Percentiles rank a stretch among this genome's conserved stretches.
Evolutionary conservation across 1,139 yeast genomes (phyloP).

Genomic region (Debaryomyces sp.): DNA sequence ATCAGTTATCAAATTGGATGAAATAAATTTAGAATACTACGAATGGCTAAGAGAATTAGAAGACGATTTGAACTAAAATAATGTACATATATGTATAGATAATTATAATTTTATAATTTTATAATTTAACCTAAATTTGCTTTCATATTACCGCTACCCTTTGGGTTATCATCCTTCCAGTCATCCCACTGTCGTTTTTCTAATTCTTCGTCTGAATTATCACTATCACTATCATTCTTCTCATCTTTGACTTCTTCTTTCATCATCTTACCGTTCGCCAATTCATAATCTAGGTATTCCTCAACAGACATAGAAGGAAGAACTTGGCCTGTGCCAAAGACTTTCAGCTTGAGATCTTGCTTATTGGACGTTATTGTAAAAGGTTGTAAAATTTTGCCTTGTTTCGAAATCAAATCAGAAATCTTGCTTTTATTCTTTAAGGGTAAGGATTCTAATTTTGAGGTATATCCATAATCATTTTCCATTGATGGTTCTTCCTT

Average conservation of each 20-base stretch:
- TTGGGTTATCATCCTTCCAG: slow-evolving; percentile 83
- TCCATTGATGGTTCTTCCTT: slow-evolving; percentile 19
- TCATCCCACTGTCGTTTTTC: slow-evolving; percentile 89
- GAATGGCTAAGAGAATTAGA: slow-evolving; percentile 40
- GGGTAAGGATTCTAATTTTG: slow-evolving; percentile 52
- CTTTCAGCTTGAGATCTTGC: slow-evolving; percentile 61
- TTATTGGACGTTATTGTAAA: slow-evolving; percentile 73
- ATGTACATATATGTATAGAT: slow-evolving; percentile 6
- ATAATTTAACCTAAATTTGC: slow-evolving; percentile 63
- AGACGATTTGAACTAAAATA: slow-evolving; percentile 19
- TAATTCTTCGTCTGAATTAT: slow-evolving; percentile 48
- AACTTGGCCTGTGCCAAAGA: slow-evolving; percentile 89
- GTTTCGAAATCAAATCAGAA: slow-evolving; percentile 53
- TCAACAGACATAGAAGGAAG: slow-evolving; percentile 96
- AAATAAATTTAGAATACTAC: slow-evolving; percentile 34
- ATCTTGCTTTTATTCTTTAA: slow-evolving; percentile 24
- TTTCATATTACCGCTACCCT: slow-evolving; percentile 88
- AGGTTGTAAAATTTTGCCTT: slow-evolving; percentile 81
- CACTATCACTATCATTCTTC: slow-evolving; percentile 28
- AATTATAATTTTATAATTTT: too few relatives aligned
- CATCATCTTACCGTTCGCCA: slow-evolving; percentile 79
- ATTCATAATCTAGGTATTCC: slow-evolving; percentile 84
- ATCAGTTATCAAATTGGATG: slow-evolving; percentile 32
- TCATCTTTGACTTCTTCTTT: slow-evolving; percentile 47
- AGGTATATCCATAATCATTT: slow-evolving; percentile 49